Conservation (phyloP, 148 eudicot species). For the Dianthus caryophyllus region DNA sequence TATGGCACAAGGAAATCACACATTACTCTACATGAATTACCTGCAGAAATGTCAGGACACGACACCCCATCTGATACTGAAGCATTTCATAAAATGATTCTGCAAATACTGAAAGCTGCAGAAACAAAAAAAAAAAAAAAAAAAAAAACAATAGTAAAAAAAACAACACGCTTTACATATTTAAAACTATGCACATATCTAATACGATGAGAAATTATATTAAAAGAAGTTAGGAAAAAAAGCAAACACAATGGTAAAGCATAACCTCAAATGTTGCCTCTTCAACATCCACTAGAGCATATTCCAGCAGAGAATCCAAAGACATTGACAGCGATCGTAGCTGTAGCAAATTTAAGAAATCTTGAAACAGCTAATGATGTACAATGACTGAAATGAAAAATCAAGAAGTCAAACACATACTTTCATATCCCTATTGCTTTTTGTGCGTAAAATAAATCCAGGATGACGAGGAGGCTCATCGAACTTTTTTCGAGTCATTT, state of each 20-base stretch:
- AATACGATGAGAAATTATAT: not conserved
- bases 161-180: not conserved
- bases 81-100: slow-evolving; percentile 97
- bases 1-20: not conserved
- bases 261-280: slow-evolving; percentile 90
- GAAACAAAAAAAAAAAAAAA: slow-evolving; percentile 2
- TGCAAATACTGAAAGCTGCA: slow-evolving; percentile 88
- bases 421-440: slow-evolving; percentile 50
- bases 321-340: slow-evolving; percentile 80
- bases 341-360: slow-evolving; percentile 40
- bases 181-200: not conserved
- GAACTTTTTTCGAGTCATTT: slow-evolving; percentile 49
- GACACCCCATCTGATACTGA: slow-evolving; percentile 84
- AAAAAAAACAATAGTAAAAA: not conserved
- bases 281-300: slow-evolving; percentile 76
- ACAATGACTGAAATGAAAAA: not conserved
- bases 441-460: slow-evolving; percentile 69
- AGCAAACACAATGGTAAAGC: not conserved
- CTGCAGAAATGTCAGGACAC: slow-evolving; percentile 75
- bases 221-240: not conserved
- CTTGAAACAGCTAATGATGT: slow-evolving; percentile 7
- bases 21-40: slow-evolving; percentile 26
- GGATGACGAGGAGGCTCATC: slow-evolving; percentile 88
- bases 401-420: slow-evolving; percentile 35
- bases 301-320: slow-evolving; percentile 85